Conservation (phyloP, 1,139 yeast genomes). For the Debaryomycetaceae sp. region DNA sequence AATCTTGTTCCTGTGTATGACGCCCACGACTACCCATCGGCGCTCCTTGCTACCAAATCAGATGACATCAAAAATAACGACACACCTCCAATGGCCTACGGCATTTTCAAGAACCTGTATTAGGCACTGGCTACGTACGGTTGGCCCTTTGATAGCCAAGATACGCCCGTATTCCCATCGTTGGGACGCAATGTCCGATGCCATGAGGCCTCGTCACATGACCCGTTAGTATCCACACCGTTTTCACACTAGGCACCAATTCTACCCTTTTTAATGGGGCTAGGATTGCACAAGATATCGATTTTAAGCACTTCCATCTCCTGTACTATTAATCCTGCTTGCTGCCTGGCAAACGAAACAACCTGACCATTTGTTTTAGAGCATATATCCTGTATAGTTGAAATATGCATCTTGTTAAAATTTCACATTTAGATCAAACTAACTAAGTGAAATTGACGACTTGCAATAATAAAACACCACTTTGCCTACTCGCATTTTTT, state of each 20-base stretch:
- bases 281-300: too few relatives aligned
- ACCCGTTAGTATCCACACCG: neutral
- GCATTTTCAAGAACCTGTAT: conserved; percentile 13
- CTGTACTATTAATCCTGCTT: too few relatives aligned
- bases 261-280: neutral
- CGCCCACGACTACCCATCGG: conserved; percentile 23
- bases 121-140: neutral
- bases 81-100: conserved; percentile 17
- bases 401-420: neutral
- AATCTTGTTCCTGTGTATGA: conserved; percentile 29
- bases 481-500: too few relatives aligned
- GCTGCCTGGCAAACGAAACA: too few relatives aligned
- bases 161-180: too few relatives aligned
- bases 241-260: neutral
- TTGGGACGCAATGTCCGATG: too few relatives aligned
- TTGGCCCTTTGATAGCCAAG: too few relatives aligned
- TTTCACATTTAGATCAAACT: neutral
- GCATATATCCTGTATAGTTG: too few relatives aligned
- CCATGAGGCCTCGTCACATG: neutral
- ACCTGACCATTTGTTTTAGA: too few relatives aligned
- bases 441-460: neutral
- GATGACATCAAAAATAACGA: conserved; percentile 9
- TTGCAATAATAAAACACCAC: neutral
- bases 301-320: too few relatives aligned
- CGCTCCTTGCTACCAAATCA: conserved; percentile 9